Evolutionary conservation across 441 rosid genomes (phyloP).

Genomic region (Arabidopsis lyrata): DNA sequence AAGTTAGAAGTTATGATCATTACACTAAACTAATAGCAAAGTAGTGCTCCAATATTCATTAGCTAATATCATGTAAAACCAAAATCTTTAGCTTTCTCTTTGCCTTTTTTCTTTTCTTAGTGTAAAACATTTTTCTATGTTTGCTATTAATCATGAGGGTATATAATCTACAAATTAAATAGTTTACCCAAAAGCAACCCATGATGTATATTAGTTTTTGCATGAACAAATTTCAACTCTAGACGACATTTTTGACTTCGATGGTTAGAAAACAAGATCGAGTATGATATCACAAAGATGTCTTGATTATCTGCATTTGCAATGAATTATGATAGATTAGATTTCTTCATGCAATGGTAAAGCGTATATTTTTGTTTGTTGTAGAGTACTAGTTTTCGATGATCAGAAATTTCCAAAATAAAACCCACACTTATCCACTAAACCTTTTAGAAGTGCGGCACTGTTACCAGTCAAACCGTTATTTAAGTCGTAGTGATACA

Average conservation of each 20-base stretch:
- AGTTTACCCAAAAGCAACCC: slow-evolving; percentile 26
- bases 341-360: background rate
- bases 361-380: background rate
- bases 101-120: slow-evolving; percentile 5
- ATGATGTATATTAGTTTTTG: slow-evolving; percentile 13
- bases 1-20: slow-evolving; percentile 37
- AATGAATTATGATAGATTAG: background rate
- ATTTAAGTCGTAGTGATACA: background rate
- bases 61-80: slow-evolving; percentile 31
- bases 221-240: slow-evolving; percentile 31
- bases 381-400: background rate
- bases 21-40: slow-evolving; percentile 40
- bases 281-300: slow-evolving; percentile 21
- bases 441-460: background rate
- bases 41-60: slow-evolving; percentile 38
- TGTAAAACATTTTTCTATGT: background rate
- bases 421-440: slow-evolving; percentile 2
- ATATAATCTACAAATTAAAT: slow-evolving; percentile 6
- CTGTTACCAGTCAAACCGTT: background rate
- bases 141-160: slow-evolving; percentile 32
- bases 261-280: slow-evolving; percentile 23
- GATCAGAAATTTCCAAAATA: background rate
- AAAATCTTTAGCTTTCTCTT: slow-evolving; percentile 30
- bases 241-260: slow-evolving; percentile 48
- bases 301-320: slow-evolving; percentile 33